phyloP scores from a whole-genome alignment of 352 stramenopile species.

The Chrysophaeum taylorii region DNA sequence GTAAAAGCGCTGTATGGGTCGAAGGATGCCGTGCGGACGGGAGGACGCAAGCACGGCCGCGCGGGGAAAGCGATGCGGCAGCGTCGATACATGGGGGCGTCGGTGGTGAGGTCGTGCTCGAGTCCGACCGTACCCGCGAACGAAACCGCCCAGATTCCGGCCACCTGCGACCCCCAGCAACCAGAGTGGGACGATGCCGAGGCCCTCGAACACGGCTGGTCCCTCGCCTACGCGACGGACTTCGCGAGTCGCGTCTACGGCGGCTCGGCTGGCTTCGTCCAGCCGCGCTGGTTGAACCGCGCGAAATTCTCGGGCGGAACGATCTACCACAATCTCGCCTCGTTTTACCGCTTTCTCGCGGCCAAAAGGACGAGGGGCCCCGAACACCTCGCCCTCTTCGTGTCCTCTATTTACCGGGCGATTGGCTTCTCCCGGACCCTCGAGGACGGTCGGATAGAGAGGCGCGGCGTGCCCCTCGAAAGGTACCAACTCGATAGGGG shows the following conservation, averaged over 20 bases:
- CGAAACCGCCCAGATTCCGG: background rate
- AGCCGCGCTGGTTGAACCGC: background rate
- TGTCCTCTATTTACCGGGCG: background rate
- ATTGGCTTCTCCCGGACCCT: background rate
- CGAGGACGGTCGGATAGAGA: background rate
- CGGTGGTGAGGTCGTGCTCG: background rate
- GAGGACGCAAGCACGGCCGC: background rate
- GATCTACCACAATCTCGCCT: too few species aligned
- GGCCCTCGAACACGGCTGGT: background rate
- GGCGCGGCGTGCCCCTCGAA: background rate
- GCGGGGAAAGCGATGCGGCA: background rate
- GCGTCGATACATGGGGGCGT: background rate
- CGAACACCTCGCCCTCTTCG: background rate
- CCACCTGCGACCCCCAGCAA: background rate
- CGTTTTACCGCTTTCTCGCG: background rate
- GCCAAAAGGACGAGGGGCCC: background rate
- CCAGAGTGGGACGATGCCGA: background rate
- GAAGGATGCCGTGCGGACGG: background rate
- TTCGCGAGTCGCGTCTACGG: background rate
- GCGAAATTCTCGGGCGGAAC: too few species aligned
- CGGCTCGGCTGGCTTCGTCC: background rate
- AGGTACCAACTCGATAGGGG: background rate
- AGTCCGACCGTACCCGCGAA: too few species aligned
- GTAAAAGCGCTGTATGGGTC: background rate
- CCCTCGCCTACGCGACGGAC: background rate